phyloP scores from a whole-genome alignment of 139 green algal species.

The Chlamydomonas sphaeroides region DNA sequence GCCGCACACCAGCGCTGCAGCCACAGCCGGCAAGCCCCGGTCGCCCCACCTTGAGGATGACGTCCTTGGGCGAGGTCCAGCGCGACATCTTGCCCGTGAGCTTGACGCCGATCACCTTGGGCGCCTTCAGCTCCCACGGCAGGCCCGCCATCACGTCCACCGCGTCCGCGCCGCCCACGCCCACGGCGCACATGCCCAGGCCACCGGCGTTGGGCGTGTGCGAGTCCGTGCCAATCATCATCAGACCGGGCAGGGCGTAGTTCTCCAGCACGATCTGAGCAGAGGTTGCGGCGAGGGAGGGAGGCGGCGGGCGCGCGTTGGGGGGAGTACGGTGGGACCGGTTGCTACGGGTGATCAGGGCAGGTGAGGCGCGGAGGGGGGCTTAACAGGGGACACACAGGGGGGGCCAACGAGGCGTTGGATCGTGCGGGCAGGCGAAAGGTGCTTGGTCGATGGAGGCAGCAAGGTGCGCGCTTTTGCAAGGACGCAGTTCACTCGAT shows the following conservation, averaged over 20 bases:
- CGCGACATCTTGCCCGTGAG: slow-evolving; percentile 88
- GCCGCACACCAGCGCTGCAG: background rate
- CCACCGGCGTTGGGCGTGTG: slow-evolving; percentile 96
- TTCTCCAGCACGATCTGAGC: slow-evolving; percentile 98
- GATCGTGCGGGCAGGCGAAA: too few species aligned
- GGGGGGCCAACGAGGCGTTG: too few species aligned
- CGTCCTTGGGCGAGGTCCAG: slow-evolving; percentile 94
- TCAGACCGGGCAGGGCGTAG: slow-evolving; percentile 92
- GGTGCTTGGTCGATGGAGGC: too few species aligned
- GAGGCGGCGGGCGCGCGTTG: too few species aligned
- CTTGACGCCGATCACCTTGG: slow-evolving; percentile 93
- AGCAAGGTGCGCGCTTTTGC: too few species aligned
- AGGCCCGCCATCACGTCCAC: slow-evolving; percentile 98
- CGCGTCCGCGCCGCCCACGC: slow-evolving; percentile 92
- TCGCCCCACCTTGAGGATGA: slow-evolving; percentile 89
- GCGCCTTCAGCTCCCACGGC: slow-evolving; percentile 96
- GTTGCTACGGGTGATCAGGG: too few species aligned
- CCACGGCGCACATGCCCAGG: slow-evolving; percentile 89
- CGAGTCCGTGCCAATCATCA: slow-evolving; percentile 97
- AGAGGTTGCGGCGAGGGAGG: too few species aligned
- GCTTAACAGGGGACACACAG: too few species aligned
- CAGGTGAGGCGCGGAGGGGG: too few species aligned
- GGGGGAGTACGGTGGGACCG: too few species aligned
- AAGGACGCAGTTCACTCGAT: too few species aligned
- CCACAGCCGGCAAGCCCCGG: background rate